Evolutionary conservation across 495 filamentous ascomycete genomes (phyloP).

Genomic region (Neurospora sp.): DNA sequence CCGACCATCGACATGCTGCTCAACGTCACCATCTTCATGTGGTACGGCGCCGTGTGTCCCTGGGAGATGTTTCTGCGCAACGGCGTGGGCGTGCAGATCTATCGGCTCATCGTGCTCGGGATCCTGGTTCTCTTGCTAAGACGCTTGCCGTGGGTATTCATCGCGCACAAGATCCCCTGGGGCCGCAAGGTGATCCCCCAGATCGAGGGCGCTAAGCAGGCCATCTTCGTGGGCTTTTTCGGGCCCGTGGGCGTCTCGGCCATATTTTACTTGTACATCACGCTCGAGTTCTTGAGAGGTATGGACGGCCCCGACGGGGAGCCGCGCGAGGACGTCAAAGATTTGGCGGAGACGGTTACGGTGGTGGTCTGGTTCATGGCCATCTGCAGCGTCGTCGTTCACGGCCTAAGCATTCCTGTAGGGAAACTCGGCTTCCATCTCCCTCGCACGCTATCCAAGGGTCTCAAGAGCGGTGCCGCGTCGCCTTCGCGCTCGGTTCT

Average conservation of each 20-base stretch:
- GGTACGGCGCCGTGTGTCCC: conserved; percentile 82
- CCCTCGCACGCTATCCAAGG: conserved; percentile 63
- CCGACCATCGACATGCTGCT: conserved; percentile 76
- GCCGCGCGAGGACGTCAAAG: conserved; percentile 54
- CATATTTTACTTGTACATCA: conserved; percentile 80
- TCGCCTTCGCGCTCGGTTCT: conserved; percentile 7
- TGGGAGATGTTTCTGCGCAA: conserved; percentile 64
- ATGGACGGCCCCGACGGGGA: conserved; percentile 33
- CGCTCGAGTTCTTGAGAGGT: conserved; percentile 52
- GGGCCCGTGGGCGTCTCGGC: conserved; percentile 92
- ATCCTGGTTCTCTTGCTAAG: conserved; percentile 73
- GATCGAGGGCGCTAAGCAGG: conserved; percentile 62
- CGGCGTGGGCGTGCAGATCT: conserved; percentile 55
- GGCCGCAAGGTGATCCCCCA: conserved; percentile 48
- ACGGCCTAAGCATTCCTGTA: conserved; percentile 75
- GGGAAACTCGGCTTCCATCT: conserved; percentile 75
- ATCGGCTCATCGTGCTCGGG: conserved; percentile 66
- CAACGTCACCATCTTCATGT: conserved; percentile 81
- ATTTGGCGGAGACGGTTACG: conserved; percentile 51
- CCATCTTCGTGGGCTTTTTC: conserved; percentile 83
- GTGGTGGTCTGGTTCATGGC: conserved; percentile 82
- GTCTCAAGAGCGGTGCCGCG: background rate
- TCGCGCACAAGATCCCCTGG: conserved; percentile 48
- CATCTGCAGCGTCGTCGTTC: conserved; percentile 80
- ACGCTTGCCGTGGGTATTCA: conserved; percentile 66